Evolutionary conservation across 2,329 filamentous ascomycete genomes (phyloP).

Genomic region (Aspergillus tanneri): DNA sequence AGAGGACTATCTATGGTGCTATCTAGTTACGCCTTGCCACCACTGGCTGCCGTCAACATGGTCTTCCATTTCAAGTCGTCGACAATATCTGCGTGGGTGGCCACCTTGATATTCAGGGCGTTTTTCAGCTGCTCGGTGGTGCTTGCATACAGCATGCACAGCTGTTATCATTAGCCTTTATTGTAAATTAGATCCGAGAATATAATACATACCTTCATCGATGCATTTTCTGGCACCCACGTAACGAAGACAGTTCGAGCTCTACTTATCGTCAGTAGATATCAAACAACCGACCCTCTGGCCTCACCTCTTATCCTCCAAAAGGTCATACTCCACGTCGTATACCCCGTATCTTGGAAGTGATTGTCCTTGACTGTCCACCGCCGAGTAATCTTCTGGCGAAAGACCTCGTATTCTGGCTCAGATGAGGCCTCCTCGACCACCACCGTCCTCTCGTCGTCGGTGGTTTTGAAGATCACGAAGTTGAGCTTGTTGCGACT

Average conservation of each 20-base stretch:
- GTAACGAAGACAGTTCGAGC: slow-evolving; percentile 3
- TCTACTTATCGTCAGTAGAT: background rate
- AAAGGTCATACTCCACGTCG: slow-evolving; percentile 39
- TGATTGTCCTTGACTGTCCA: slow-evolving; percentile 17
- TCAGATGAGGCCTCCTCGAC: slow-evolving; percentile 37
- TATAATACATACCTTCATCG: slow-evolving; percentile 1
- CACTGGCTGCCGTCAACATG: slow-evolving; percentile 3
- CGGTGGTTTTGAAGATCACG: slow-evolving; percentile 46
- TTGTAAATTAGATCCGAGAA: background rate
- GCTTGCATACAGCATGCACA: slow-evolving; percentile 33
- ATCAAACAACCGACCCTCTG: background rate
- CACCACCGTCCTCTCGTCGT: slow-evolving; percentile 36
- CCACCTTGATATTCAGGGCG: background rate
- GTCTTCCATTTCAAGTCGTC: slow-evolving; percentile 10
- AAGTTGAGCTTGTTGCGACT: slow-evolving; percentile 47
- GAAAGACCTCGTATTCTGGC: slow-evolving; percentile 30
- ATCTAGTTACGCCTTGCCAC: background rate
- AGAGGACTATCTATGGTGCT: too few relatives aligned
- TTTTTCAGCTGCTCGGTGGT: slow-evolving; percentile 6
- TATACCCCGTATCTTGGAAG: slow-evolving; percentile 36
- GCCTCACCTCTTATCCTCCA: slow-evolving; percentile 34
- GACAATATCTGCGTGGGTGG: slow-evolving; percentile 6
- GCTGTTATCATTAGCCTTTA: background rate
- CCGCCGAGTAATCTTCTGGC: slow-evolving; percentile 20
- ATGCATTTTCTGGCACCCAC: slow-evolving; percentile 1